Percentiles rank a stretch among this genome's conserved stretches.
These are phyloP conservation scores for Sinapis alba DNA, from an alignment of 441 rosid genomes.

Conservation along the genomic window DNA sequence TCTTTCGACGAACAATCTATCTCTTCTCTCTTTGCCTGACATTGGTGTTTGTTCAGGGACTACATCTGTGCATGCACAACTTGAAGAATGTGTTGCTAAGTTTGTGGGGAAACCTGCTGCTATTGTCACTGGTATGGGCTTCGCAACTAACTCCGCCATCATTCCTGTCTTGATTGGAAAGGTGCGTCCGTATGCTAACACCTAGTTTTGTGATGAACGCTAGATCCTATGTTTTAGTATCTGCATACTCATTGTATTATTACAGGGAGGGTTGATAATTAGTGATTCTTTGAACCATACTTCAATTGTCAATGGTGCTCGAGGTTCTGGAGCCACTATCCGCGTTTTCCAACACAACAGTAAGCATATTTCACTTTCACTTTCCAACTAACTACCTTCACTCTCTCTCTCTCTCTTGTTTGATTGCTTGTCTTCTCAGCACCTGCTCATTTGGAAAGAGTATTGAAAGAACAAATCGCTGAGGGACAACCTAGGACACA, in stretches of 20 bases:
- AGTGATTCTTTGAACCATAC: neutral
- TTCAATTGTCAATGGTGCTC: neutral
- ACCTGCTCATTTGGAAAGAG: constrained; percentile 14
- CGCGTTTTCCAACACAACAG: constrained; percentile 3
- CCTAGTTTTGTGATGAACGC: neutral
- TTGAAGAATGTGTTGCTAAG: neutral
- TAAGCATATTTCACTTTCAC: neutral
- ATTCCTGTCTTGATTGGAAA: constrained; percentile 1
- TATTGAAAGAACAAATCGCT: constrained; percentile 86
- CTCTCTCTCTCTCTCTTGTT: neutral
- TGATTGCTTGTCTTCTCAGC: neutral
- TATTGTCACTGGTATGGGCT: neutral
- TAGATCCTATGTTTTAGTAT: neutral
- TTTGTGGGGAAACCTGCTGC: constrained; percentile 1
- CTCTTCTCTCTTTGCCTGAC: neutral
- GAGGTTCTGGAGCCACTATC: constrained; percentile 3
- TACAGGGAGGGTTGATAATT: neutral
- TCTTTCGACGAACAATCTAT: neutral
- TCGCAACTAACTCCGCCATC: neutral
- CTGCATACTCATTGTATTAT: neutral
- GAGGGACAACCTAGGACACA: constrained; percentile 93
- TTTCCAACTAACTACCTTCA: neutral
- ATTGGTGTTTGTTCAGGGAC: neutral
- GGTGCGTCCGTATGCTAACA: neutral
- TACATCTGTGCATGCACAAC: neutral